Conservation (phyloP, 352 stramenopile species). For the Blastocystis sp. region DNA sequence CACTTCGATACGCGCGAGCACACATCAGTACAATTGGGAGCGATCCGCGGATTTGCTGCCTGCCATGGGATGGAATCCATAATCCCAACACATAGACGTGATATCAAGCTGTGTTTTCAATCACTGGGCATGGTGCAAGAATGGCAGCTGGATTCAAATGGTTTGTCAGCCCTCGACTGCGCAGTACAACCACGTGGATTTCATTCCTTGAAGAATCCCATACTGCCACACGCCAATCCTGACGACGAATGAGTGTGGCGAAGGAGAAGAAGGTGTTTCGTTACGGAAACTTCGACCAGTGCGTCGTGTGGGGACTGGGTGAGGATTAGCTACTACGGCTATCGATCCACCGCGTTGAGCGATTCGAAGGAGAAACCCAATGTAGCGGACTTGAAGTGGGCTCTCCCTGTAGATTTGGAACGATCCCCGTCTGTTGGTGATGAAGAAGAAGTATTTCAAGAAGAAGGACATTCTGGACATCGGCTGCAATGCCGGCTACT, state of each 20-base stretch:
- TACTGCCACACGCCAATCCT: too few relatives aligned
- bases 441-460: conserved; percentile 61
- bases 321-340: conserved; percentile 46
- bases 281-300: conserved; percentile 55
- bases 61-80: too few relatives aligned
- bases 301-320: not conserved
- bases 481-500: conserved; percentile 54
- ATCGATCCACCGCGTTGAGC: not conserved
- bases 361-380: not conserved
- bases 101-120: too few relatives aligned
- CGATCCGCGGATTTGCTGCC: too few relatives aligned
- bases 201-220: too few relatives aligned
- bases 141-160: too few relatives aligned
- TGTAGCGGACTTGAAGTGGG: not conserved
- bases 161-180: too few relatives aligned
- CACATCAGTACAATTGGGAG: too few relatives aligned
- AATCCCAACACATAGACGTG: too few relatives aligned
- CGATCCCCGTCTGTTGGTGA: conserved; percentile 16
- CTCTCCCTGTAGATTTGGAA: conserved; percentile 29
- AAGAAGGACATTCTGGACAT: conserved; percentile 43
- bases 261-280: conserved; percentile 43
- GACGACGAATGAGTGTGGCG: not conserved
- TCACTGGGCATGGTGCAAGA: too few relatives aligned
- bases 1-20: too few relatives aligned
- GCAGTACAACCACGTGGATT: too few relatives aligned